A percentile compares a stretch with the other conserved stretches of the same genome.
Evolutionary conservation across 495 filamentous ascomycete species (phyloP).

Genomic region (Penicillium subrubescens): DNA sequence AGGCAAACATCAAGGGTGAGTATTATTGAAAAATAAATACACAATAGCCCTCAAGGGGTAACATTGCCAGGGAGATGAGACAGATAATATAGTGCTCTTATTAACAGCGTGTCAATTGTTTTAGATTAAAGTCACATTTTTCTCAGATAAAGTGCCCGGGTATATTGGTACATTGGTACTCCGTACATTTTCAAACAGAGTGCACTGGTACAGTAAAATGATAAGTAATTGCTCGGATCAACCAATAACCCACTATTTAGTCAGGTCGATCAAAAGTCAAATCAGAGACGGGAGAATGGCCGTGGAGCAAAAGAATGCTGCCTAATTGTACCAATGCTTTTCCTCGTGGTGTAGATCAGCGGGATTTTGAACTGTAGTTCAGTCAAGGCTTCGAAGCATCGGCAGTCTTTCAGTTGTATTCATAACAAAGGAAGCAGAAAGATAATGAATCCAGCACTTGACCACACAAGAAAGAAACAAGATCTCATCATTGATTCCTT

Average conservation of each 20-base stretch:
- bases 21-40: too few relatives aligned
- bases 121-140: not conserved
- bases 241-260: not conserved
- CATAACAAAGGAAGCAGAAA: too few relatives aligned
- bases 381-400: not conserved
- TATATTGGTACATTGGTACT: conserved; percentile 9
- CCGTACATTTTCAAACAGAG: conserved; percentile 11
- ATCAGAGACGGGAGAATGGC: not conserved
- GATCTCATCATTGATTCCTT: not conserved
- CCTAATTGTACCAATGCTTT: not conserved
- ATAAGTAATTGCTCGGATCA: not conserved
- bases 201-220: not conserved
- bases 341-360: not conserved
- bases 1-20: not conserved
- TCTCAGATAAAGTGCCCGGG: not conserved
- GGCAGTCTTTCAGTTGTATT: not conserved
- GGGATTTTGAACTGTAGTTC: not conserved
- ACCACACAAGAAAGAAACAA: not conserved
- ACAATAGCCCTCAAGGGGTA: not conserved
- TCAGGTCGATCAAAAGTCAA: not conserved
- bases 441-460: not conserved
- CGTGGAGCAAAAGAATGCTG: not conserved
- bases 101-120: not conserved
- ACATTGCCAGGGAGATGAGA: not conserved
- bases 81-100: not conserved